Evolutionary conservation across 2,329 filamentous ascomycete genomes (phyloP).

Genomic region (Pseudogymnoascus sp.): DNA sequence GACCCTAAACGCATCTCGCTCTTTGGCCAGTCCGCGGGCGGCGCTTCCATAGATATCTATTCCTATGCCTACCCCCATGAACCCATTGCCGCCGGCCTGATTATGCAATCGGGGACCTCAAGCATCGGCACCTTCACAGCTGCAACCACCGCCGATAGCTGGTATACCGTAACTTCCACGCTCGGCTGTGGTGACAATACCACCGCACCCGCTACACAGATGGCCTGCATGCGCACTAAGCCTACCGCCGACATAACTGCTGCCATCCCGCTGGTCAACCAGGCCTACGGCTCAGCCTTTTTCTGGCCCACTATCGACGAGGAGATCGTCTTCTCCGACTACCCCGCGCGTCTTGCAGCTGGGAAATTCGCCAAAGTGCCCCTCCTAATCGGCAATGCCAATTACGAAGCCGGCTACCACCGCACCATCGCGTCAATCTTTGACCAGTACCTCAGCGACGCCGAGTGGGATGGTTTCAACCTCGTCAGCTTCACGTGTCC

Average conservation of each 20-base stretch:
- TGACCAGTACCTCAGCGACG: background rate
- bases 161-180: slow-evolving; percentile 9
- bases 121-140: background rate
- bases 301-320: slow-evolving; percentile 12
- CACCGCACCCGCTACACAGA: slow-evolving; percentile 10
- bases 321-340: slow-evolving; percentile 13
- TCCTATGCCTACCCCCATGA: slow-evolving; percentile 27
- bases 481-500: slow-evolving; percentile 31
- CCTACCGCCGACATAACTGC: slow-evolving; percentile 7
- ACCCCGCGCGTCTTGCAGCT: slow-evolving; percentile 5
- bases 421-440: background rate
- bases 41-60: slow-evolving; percentile 41
- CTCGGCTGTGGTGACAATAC: slow-evolving; percentile 10
- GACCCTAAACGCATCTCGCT: slow-evolving; percentile 34
- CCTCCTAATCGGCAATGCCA: slow-evolving; percentile 14
- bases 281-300: background rate
- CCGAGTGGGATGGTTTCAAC: background rate
- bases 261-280: slow-evolving; percentile 10
- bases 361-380: slow-evolving; percentile 13
- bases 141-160: slow-evolving; percentile 14
- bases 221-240: slow-evolving; percentile 13
- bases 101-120: slow-evolving; percentile 20
- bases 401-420: slow-evolving; percentile 11
- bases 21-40: slow-evolving; percentile 29
- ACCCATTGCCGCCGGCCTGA: slow-evolving; percentile 25